phyloP scores from a whole-genome alignment of 805 yeast species.

The Cyberlindnera misumaiensis region DNA sequence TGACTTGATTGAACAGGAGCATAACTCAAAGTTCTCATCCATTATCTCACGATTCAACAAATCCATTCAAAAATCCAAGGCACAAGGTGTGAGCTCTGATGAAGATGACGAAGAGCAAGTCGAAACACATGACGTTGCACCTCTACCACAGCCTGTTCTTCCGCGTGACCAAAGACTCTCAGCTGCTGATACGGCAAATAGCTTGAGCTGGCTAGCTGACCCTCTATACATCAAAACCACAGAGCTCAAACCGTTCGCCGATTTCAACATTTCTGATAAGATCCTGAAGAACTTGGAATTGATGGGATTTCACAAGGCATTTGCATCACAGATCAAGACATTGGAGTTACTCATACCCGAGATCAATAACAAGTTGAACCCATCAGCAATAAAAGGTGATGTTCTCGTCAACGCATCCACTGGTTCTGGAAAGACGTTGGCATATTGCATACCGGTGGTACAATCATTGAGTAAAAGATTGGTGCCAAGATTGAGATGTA shows the following conservation, averaged over 20 bases:
- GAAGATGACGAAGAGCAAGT: constrained; percentile 20
- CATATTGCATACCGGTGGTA: constrained; percentile 78
- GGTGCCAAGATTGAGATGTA: constrained; percentile 68
- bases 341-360: constrained; percentile 46
- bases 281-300: constrained; percentile 41
- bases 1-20: constrained; percentile 13
- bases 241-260: constrained; percentile 38
- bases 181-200: constrained; percentile 28
- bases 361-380: constrained; percentile 25
- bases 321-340: constrained; percentile 71
- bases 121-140: constrained; percentile 44
- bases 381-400: constrained; percentile 46
- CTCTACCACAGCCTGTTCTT: constrained; percentile 79
- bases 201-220: constrained; percentile 58
- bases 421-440: constrained; percentile 93
- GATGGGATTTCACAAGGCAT: constrained; percentile 49
- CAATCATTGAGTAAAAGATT: constrained; percentile 56
- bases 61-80: constrained; percentile 24
- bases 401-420: constrained; percentile 88
- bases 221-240: constrained; percentile 53
- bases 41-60: constrained; percentile 49
- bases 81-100: constrained; percentile 9
- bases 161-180: constrained; percentile 44
- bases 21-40: constrained; percentile 38
- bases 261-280: constrained; percentile 36